Base-by-base conservation (phyloP, 2,329 filamentous ascomycete species). In the Cladosporium velox region DNA sequence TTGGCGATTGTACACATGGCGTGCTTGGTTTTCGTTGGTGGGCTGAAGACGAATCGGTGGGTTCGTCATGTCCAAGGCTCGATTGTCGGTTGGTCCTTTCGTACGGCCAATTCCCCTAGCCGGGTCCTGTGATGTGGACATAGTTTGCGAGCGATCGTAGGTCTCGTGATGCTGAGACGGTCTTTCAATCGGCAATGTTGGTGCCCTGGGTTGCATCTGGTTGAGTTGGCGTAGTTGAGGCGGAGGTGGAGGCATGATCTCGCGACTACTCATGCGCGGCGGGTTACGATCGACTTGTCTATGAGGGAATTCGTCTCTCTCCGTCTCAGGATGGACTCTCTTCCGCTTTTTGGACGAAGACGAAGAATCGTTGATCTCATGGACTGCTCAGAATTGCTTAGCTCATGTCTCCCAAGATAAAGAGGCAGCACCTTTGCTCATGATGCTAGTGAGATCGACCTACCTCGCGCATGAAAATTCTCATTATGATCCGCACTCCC, bases 181-280 rank as follows among this genome's bases (percentile, higher is more conserved):
- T 18, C 21, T 12, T n/a, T 18, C 4, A 7, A 18, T 15, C 4
- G 21, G 34, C 18, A 21, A 10, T 28, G 35, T 24, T 4, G 11
- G 5, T 47, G 26, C 14, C n/a, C 12, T n/a, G 24, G 18, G 15
- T 18, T 59, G 57, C 38, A 28, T n/a, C 24, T 59, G 24, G 2
- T 18, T 15, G 11, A 38, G 59, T 24, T 26, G 44, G 12, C n/a
- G 30, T 32, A 47, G n/a, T 44, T 57, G 61, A 8, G 21, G 15
- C 21, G 61, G 61, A 5, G 78, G 79, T 4, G 79, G 79, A 47
- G 78, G 78, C 79, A 80, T 81, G 12, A 72, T 55, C 18, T 79
- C 75, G 47, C 75, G 74, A 62, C 75, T 74, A 26, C 66, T 65
- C 30, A 47, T 49, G 47, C 66, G 54, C 32, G 67, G 35, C 7